Percentiles rank a stretch among this genome's conserved stretches.
Evolutionary conservation across 371 early-diverging fungal genomes (phyloP).

Genomic region (Chytridiales sp.): DNA sequence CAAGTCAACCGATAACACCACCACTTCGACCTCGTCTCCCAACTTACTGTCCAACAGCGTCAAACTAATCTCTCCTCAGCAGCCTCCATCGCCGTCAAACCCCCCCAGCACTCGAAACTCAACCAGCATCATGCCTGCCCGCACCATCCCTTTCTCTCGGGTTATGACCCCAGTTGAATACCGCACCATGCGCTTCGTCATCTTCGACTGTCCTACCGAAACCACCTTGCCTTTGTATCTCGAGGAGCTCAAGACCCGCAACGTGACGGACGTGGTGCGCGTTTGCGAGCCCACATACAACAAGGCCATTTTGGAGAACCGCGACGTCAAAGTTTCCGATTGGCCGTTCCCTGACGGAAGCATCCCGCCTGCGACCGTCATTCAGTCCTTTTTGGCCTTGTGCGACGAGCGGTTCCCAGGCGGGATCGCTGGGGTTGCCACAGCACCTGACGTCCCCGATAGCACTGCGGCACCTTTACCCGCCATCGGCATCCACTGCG

Average conservation of each 20-base stretch:
- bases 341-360: conserved; percentile 74
- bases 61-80: no score
- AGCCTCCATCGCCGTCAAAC: no score
- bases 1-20: no score
- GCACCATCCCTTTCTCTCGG: conserved; percentile 21
- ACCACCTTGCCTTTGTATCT: conserved; percentile 71
- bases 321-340: conserved; percentile 74
- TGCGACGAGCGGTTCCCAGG: conserved; percentile 26
- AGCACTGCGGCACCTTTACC: no score
- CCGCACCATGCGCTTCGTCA: conserved; percentile 72
- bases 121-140: no score
- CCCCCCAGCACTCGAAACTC: no score
- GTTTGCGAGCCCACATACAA: conserved; percentile 90
- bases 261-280: conserved; percentile 82
- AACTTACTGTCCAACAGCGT: no score
- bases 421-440: conserved; percentile 11
- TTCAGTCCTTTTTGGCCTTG: conserved; percentile 19
- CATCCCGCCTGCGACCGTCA: conserved; percentile 22
- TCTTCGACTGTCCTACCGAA: conserved; percentile 88
- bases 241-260: conserved; percentile 63
- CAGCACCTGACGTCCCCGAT: conserved; percentile 8
- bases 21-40: no score
- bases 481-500: conserved; percentile 75
- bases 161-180: conserved; percentile 51
- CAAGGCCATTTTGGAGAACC: conserved; percentile 55